A percentile compares a stretch with the other conserved stretches of the same genome.
phyloP scores from a whole-genome alignment of 1,139 yeast species.

The Candida mesenterica region DNA sequence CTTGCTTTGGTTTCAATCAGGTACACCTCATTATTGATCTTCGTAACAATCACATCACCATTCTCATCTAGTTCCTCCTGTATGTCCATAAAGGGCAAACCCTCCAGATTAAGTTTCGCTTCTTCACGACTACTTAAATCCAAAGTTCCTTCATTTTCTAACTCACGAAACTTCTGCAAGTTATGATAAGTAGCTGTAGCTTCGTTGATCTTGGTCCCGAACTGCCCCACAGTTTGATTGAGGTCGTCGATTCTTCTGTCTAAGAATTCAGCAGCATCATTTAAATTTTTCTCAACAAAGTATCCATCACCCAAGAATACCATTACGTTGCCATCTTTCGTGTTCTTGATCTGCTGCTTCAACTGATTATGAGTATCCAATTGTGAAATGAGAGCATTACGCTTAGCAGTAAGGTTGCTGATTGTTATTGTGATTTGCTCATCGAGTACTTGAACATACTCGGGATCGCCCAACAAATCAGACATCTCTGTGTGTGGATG shows the following conservation, averaged over 20 bases:
- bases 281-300: constrained; percentile 46
- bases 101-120: constrained; percentile 34
- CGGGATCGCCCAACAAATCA: constrained; percentile 2
- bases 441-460: constrained; percentile 7
- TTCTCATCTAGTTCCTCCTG: constrained; percentile 83
- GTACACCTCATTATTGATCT: constrained; percentile 23
- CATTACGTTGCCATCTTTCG: constrained; percentile 25
- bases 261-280: constrained; percentile 47
- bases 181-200: constrained; percentile 40
- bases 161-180: constrained; percentile 25
- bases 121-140: background rate
- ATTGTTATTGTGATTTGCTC: constrained; percentile 17
- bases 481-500: background rate
- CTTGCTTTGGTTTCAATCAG: no score
- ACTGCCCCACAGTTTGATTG: constrained; percentile 33
- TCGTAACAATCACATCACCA: constrained; percentile 55
- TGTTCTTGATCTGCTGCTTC: constrained; percentile 6
- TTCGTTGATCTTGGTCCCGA: constrained; percentile 43
- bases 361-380: constrained; percentile 11
- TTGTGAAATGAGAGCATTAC: constrained; percentile 16
- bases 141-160: constrained; percentile 15
- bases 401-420: constrained; percentile 14
- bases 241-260: constrained; percentile 39
- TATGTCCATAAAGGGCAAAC: constrained; percentile 71
- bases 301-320: constrained; percentile 61